Conservation (phyloP, 2,329 filamentous ascomycete genomes). For the Hypoxylon sp. region DNA sequence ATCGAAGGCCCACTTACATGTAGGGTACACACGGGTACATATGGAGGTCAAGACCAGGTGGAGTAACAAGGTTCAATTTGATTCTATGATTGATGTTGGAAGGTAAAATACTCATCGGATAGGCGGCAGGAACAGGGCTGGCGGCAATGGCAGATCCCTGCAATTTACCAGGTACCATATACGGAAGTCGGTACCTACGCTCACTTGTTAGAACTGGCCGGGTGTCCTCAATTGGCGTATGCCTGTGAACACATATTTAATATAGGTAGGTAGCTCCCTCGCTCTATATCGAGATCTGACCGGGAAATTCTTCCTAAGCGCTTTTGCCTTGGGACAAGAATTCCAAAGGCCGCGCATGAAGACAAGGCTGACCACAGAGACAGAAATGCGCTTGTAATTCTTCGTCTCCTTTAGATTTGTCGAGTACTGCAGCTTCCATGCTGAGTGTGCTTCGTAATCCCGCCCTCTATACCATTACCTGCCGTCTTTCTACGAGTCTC, state of each 20-base stretch:
- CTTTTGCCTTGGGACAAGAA: slow-evolving; percentile 10
- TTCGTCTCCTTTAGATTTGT: slow-evolving; percentile 16
- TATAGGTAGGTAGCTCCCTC: slow-evolving; percentile 17
- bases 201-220: slow-evolving; percentile 19
- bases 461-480: slow-evolving; percentile 1
- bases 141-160: slow-evolving; percentile 6
- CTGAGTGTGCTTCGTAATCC: slow-evolving; percentile 5
- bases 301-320: slow-evolving; percentile 21
- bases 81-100: background rate
- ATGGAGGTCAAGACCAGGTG: too few relatives aligned
- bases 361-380: slow-evolving; percentile 8
- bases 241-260: slow-evolving; percentile 20
- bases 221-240: slow-evolving; percentile 32
- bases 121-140: slow-evolving; percentile 14
- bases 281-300: slow-evolving; percentile 5
- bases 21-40: too few relatives aligned
- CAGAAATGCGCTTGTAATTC: slow-evolving; percentile 18
- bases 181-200: slow-evolving; percentile 8
- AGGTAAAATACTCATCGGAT: slow-evolving; percentile 6
- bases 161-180: slow-evolving; percentile 18
- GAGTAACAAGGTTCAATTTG: background rate
- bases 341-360: slow-evolving; percentile 15
- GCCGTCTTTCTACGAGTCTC: slow-evolving; percentile 2
- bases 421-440: slow-evolving; percentile 1
- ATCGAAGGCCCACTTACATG: too few relatives aligned